Conservation (phyloP, 2,329 filamentous ascomycete species). For the Alternaria panax region DNA sequence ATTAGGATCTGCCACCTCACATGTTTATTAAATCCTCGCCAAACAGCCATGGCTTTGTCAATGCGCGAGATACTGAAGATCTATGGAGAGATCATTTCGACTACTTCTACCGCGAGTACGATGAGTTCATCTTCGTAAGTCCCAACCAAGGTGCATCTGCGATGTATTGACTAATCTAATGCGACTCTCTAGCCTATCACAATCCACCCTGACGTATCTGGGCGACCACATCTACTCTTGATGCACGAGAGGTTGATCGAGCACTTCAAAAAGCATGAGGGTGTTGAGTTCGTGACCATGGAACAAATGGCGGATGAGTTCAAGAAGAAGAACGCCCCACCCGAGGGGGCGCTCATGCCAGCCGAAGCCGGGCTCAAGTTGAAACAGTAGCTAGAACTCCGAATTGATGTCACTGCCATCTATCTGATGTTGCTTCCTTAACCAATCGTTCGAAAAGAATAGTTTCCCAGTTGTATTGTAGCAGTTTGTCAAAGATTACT, state of each 20-base stretch:
- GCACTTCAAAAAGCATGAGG: slow-evolving; percentile 68
- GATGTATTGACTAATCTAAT: background rate
- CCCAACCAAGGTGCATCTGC: slow-evolving; percentile 53
- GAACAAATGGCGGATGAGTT: slow-evolving; percentile 76
- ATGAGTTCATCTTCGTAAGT: slow-evolving; percentile 71
- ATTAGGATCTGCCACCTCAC: slow-evolving; percentile 62
- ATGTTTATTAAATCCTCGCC: slow-evolving; percentile 73
- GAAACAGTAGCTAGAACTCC: slow-evolving; percentile 31
- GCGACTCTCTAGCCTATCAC: slow-evolving; percentile 65
- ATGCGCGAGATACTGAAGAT: slow-evolving; percentile 66
- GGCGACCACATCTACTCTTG: slow-evolving; percentile 72
- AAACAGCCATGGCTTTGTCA: slow-evolving; percentile 68
- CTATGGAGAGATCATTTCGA: slow-evolving; percentile 72
- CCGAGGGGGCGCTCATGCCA: slow-evolving; percentile 67
- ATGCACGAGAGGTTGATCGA: slow-evolving; percentile 77
- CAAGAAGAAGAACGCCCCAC: slow-evolving; percentile 68
- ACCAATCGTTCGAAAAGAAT: background rate
- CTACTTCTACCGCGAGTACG: slow-evolving; percentile 78
- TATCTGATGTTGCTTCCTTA: background rate
- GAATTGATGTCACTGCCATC: background rate
- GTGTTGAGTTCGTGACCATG: slow-evolving; percentile 73
- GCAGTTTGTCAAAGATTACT: background rate
- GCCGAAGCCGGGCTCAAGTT: slow-evolving; percentile 63
- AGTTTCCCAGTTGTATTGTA: background rate
- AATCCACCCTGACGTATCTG: slow-evolving; percentile 71